Percentiles rank a stretch among this genome's conserved stretches.
These are phyloP conservation scores for Tripterygium wilfordii DNA, from an alignment of 177 flowering plant species.

Conservation along the genomic window DNA sequence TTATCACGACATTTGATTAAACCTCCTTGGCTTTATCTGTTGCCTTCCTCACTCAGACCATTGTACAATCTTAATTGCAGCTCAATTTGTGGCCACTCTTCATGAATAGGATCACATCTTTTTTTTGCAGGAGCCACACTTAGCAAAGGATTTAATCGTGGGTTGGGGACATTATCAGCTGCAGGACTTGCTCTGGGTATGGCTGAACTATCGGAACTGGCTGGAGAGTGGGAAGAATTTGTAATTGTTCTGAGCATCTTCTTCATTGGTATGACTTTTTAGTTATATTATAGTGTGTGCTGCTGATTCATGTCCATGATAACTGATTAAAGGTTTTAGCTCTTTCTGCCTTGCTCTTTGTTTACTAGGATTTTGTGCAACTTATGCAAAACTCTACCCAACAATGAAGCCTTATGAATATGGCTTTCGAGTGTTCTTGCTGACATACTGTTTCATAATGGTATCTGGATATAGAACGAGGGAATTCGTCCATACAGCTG, in stretches of 20 bases:
- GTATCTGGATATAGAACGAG: constrained; percentile 45
- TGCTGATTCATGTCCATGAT: too few species aligned
- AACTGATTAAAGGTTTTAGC: not conserved
- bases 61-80: too few species aligned
- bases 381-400: constrained; percentile 49
- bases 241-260: constrained; percentile 43
- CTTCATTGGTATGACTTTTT: constrained; percentile 33
- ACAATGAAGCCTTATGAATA: constrained; percentile 62
- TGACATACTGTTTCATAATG: constrained; percentile 56
- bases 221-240: constrained; percentile 38
- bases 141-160: constrained; percentile 67
- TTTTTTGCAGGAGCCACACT: constrained; percentile 51
- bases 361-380: constrained; percentile 40
- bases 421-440: constrained; percentile 59
- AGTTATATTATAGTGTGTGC: not conserved
- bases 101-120: not conserved
- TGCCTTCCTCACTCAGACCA: too few species aligned
- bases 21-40: too few species aligned
- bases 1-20: too few species aligned
- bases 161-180: constrained; percentile 56
- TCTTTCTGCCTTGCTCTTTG: not conserved
- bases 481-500: constrained; percentile 42
- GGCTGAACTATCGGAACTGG: constrained; percentile 30
- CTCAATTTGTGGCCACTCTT: not conserved
- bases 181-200: constrained; percentile 59